Base-by-base conservation (phyloP, 371 early-diverging fungal genomes). In the Circinella minor region DNA sequence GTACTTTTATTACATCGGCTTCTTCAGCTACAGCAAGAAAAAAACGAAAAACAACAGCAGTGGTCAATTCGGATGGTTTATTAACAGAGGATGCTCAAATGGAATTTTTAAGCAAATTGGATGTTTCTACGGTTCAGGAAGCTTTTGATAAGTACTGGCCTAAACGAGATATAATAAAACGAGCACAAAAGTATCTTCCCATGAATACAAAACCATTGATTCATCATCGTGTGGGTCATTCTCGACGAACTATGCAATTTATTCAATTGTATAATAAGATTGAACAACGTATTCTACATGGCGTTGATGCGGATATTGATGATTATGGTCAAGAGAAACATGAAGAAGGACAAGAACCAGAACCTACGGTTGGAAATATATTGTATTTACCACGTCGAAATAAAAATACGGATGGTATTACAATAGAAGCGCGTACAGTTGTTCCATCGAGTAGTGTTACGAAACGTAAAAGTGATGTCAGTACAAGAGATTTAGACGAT, bases 251-350 rank as follows among this genome's bases (percentile, higher is more conserved):
- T 0, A 6, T 27, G 4, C 74, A 74, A 2, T 73, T 81, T 62
- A 65, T 72, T 2, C 1, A 65, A 0, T 20, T 76, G 0, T 66
- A 81, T 0, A 38, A 67, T 15, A 74, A 71, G 15, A 79, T 81
- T 66, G 82, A 84, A 55, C 68, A 75, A n/a, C 80, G 74, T 10
- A 78, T 79, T 15, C 36, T 81, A 14, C 38, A 77, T 17, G 75
- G 73, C 0, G 43, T 3, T 11, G 43, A 11, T 9, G 43, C 11
- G 43, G 43, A 43, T 11, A 27, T 27, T 0, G 2, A 27, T 27
- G 63, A 63, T 36, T 60, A 18, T 10, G 20, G 11, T 4, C 20
- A 14, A 18, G 0, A 20, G 7, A 18, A 59, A 59, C 51, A 51
- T 27, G 27, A 27, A 27, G 27, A 27, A 27, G 27, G 27, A 27